A percentile compares a stretch with the other conserved stretches of the same genome.
These are phyloP conservation scores for Dichotomocladium elegans DNA, from an alignment of 371 early-diverging fungal genomes.

Conservation along the genomic window DNA sequence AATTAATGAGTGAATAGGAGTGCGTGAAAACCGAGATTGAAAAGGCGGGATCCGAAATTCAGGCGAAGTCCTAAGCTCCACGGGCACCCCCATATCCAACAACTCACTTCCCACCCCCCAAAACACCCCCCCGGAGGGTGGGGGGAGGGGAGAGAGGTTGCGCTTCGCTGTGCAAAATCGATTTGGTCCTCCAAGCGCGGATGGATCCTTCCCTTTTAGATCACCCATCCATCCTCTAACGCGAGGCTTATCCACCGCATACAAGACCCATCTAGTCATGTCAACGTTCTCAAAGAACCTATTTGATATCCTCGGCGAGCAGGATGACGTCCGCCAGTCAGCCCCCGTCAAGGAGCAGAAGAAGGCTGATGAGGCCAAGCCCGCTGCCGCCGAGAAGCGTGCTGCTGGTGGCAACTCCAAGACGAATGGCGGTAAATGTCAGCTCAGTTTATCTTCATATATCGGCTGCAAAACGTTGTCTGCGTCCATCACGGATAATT, in stretches of 20 bases:
- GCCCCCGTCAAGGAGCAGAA: conserved; percentile 30
- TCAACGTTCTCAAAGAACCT: conserved; percentile 55
- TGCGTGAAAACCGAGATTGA: too few species aligned
- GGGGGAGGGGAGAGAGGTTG: too few species aligned
- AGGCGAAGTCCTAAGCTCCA: too few species aligned
- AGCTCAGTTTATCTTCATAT: neutral
- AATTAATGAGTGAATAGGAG: too few species aligned
- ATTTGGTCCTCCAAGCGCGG: neutral
- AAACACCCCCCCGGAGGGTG: too few species aligned
- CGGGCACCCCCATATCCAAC: too few species aligned
- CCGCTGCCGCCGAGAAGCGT: conserved; percentile 15
- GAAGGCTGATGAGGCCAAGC: conserved; percentile 27
- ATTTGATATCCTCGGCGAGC: conserved; percentile 64
- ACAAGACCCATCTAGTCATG: conserved; percentile 29
- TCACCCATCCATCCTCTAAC: conserved; percentile 29
- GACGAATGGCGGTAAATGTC: conserved; percentile 21
- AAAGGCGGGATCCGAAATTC: too few species aligned
- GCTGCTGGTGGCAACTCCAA: too few species aligned
- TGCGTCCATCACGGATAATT: too few species aligned
- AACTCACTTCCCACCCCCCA: too few species aligned
- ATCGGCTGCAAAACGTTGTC: too few species aligned
- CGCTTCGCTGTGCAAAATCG: too few species aligned
- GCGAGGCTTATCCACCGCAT: conserved; percentile 30
- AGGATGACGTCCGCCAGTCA: conserved; percentile 36
- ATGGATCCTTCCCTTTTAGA: conserved; percentile 7